Percentiles rank a stretch among this genome's conserved stretches.
Evolutionary conservation across 192 early-diverging fungal species (phyloP).

Genomic region (Funneliformis mosseae): DNA sequence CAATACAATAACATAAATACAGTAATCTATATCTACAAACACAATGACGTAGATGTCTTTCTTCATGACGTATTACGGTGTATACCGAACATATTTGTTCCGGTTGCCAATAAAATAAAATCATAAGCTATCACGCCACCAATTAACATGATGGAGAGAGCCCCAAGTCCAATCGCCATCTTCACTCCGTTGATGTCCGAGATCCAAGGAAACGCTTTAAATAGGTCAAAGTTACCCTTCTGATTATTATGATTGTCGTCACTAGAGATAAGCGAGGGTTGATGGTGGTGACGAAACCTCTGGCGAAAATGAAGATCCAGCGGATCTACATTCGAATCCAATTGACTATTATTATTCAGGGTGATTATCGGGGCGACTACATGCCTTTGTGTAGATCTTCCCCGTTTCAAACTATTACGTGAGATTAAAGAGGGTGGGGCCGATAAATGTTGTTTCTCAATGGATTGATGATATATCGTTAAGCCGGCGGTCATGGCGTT

Average conservation of each 20-base stretch:
- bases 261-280: background rate
- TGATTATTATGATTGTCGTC: background rate
- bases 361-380: background rate
- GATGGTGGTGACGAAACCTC: background rate
- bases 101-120: slow-evolving; percentile 50
- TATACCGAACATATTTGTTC: slow-evolving; percentile 41
- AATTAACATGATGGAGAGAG: slow-evolving; percentile 42
- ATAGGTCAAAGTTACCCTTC: slow-evolving; percentile 10
- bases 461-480: background rate
- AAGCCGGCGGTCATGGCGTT: background rate
- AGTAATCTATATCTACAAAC: too few relatives aligned
- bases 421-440: background rate
- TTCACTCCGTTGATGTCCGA: slow-evolving; percentile 22
- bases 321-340: background rate
- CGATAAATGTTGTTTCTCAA: background rate
- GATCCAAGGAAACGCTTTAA: slow-evolving; percentile 36
- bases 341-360: background rate
- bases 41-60: too few relatives aligned
- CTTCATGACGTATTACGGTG: background rate
- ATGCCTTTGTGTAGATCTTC: slow-evolving; percentile 3
- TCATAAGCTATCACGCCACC: slow-evolving; percentile 56
- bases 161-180: slow-evolving; percentile 38
- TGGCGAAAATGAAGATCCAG: background rate
- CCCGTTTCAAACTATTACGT: background rate
- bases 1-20: too few relatives aligned